Evolutionary conservation across 2,329 filamentous ascomycete species (phyloP).

Genomic region (Xylariaceae sp.): DNA sequence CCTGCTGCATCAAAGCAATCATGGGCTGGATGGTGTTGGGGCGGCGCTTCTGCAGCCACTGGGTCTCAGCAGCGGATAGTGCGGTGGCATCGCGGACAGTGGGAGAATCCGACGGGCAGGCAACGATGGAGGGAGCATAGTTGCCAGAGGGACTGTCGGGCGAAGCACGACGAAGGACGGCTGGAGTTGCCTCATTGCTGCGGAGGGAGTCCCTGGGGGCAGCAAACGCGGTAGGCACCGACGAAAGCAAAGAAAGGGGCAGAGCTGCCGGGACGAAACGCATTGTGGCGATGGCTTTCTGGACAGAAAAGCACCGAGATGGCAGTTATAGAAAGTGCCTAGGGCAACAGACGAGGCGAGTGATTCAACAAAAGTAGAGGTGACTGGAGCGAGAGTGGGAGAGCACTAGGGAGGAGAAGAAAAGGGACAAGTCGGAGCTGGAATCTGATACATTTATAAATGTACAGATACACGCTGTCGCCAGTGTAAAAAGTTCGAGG

Average conservation of each 20-base stretch:
- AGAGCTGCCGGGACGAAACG: slow-evolving; percentile 18
- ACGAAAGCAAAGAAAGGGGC: slow-evolving; percentile 24
- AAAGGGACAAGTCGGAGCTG: background rate
- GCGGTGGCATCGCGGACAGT: slow-evolving; percentile 57
- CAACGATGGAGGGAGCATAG: slow-evolving; percentile 64
- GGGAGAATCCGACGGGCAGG: slow-evolving; percentile 66
- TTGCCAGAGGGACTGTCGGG: slow-evolving; percentile 45
- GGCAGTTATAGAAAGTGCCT: background rate
- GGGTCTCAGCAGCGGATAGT: slow-evolving; percentile 64
- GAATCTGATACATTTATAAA: background rate
- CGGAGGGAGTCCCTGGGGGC: slow-evolving; percentile 13
- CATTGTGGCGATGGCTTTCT: slow-evolving; percentile 18
- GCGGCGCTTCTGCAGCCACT: slow-evolving; percentile 69
- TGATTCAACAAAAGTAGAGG: background rate
- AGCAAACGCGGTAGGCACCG: slow-evolving; percentile 23
- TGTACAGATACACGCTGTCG: background rate
- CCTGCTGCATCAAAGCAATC: slow-evolving; percentile 64
- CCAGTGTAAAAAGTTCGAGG: background rate
- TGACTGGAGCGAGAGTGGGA: background rate
- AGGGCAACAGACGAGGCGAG: background rate
- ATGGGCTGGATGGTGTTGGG: slow-evolving; percentile 69
- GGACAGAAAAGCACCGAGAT: background rate
- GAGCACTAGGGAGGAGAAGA: background rate
- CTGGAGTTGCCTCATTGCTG: slow-evolving; percentile 13
- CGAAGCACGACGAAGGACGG: slow-evolving; percentile 32